Evolutionary conservation across 257 asterid species (phyloP).

Genomic region (Cynanchum wilfordii): DNA sequence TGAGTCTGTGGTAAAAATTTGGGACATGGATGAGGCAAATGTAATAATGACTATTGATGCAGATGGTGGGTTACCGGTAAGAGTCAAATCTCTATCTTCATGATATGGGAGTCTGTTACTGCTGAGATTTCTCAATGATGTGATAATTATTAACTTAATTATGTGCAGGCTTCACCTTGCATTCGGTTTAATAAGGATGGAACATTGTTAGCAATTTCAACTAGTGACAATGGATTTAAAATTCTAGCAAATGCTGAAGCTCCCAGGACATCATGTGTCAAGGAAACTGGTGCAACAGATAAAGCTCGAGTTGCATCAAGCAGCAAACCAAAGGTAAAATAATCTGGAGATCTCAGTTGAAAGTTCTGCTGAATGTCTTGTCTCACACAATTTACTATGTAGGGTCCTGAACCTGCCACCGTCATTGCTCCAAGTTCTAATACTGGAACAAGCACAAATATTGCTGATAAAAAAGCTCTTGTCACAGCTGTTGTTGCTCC

Average conservation of each 20-base stretch:
- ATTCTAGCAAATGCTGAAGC: conserved; percentile 57
- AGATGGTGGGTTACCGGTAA: conserved; percentile 64
- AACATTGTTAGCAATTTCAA: conserved; percentile 57
- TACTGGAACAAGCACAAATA: conserved; percentile 29
- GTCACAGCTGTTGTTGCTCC: conserved; percentile 26
- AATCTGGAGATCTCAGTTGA: background rate
- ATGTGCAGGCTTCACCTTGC: conserved; percentile 59
- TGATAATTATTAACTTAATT: conserved; percentile 12
- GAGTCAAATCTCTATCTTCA: conserved; percentile 2
- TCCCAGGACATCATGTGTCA: conserved; percentile 27
- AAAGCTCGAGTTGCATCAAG: conserved; percentile 25
- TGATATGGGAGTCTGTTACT: background rate
- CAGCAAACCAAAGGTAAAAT: conserved; percentile 39
- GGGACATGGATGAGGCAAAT: conserved; percentile 66
- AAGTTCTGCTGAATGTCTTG: background rate
- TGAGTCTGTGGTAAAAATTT: conserved; percentile 50
- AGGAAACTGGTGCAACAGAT: conserved; percentile 30
- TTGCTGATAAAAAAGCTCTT: conserved; percentile 39
- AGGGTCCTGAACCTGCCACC: conserved; percentile 37
- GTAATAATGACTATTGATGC: conserved; percentile 43
- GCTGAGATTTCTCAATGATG: conserved; percentile 1
- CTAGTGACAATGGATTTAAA: conserved; percentile 56
- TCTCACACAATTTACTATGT: conserved; percentile 11
- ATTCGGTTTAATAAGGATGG: conserved; percentile 64
- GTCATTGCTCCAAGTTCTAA: conserved; percentile 43